phyloP scores from a whole-genome alignment of 2,329 filamentous ascomycete genomes.

The Cladosporium sp. region DNA sequence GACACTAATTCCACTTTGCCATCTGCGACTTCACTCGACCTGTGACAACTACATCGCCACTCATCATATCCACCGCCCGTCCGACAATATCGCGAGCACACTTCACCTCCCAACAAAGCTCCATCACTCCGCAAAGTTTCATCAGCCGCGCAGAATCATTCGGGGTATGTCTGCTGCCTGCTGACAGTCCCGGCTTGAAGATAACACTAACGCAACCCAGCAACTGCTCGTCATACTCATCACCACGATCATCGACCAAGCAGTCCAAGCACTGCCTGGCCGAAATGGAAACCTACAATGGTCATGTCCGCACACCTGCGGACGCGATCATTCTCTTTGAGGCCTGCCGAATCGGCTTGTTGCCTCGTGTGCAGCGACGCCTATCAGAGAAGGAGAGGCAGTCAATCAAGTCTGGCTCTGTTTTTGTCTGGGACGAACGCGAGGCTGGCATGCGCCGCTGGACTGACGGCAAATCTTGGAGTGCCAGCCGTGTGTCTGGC shows the following conservation, averaged over 20 bases:
- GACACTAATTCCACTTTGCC: neutral
- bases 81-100: neutral
- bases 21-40: neutral
- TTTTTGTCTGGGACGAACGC: conserved; percentile 99
- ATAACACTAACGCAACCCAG: neutral
- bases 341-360: conserved; percentile 82
- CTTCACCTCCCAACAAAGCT: neutral
- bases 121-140: neutral
- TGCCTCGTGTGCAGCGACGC: conserved; percentile 88
- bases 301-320: conserved; percentile 88
- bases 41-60: neutral
- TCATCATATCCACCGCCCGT: neutral
- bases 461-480: conserved; percentile 99
- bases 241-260: neutral
- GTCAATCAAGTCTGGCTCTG: conserved; percentile 91
- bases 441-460: conserved; percentile 97
- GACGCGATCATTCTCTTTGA: conserved; percentile 99
- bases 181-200: neutral
- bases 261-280: neutral
- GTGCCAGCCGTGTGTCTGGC: conserved; percentile 91
- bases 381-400: conserved; percentile 96
- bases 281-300: conserved; percentile 92
- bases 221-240: neutral
- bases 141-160: conserved; percentile 3
- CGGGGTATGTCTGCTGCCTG: conserved; percentile 9